phyloP scores from a whole-genome alignment of 2,329 filamentous ascomycete species.

The Cordyceps fumosorosea region DNA sequence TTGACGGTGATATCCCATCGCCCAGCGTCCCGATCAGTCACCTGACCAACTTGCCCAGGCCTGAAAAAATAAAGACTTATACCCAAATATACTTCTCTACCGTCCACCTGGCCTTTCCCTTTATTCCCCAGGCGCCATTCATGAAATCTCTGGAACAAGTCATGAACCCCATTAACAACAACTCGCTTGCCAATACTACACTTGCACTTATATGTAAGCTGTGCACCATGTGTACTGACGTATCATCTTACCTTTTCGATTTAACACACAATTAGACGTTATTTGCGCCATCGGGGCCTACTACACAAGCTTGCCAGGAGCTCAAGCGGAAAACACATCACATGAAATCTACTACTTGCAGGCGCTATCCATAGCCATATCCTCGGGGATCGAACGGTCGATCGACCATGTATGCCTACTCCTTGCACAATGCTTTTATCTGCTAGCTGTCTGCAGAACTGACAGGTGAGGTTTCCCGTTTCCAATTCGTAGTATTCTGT shows the following conservation, averaged over 20 bases:
- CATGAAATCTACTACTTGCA: not conserved
- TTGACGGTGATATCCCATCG: not conserved
- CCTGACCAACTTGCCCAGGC: not conserved
- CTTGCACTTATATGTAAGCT: not conserved
- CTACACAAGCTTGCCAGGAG: not conserved
- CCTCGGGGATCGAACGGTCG: not conserved
- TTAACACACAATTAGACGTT: not conserved
- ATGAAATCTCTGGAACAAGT: too few relatives aligned
- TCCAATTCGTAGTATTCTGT: too few relatives aligned
- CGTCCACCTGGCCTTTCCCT: not conserved
- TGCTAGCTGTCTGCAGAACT: not conserved
- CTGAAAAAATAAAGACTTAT: not conserved
- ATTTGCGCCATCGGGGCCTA: not conserved
- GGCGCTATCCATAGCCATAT: too few relatives aligned
- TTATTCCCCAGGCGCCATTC: not conserved
- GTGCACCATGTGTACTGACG: too few relatives aligned
- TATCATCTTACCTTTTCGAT: too few relatives aligned
- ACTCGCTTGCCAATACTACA: too few relatives aligned
- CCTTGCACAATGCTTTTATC: not conserved
- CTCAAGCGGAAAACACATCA: not conserved
- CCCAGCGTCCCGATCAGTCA: not conserved
- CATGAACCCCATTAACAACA: too few relatives aligned
- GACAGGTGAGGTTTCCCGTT: not conserved
- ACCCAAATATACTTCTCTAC: not conserved
- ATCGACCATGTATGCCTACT: not conserved